Base-by-base conservation (phyloP, 2,329 filamentous ascomycete genomes). In the Nothophoma quercina region DNA sequence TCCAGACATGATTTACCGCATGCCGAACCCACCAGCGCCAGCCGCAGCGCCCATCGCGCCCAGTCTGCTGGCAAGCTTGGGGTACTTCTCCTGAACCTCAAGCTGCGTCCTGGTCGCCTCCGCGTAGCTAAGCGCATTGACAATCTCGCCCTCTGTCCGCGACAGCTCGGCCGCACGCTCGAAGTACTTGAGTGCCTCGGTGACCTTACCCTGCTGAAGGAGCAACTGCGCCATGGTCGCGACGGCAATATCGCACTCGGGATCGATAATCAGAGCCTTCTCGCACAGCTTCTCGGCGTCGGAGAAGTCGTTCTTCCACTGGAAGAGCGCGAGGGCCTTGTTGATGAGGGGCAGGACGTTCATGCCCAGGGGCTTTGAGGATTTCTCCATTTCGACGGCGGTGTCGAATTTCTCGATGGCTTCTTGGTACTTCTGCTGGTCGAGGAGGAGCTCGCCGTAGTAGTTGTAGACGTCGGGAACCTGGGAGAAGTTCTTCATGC, bases 381-480 rank as follows among this genome's bases (percentile, higher is more conserved):
- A 87, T 82, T 95, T 96, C 84, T 99, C 95, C 88, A 98, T 93
- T 73, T 98, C 93, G 62, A 98, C 93, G n/a, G 95, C 95, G 21
- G 88, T 95, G 75, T 99, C 95, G 70, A 99, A 99, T 79, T 97
- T 96, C 79, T 96, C 90, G 59, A 99, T 92, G 21, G 95, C 95
- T 75, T 99, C 93, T 53, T 90, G 83, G 78, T 88, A 98, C 77
- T 97, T 96, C 77, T 91, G 88, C 81, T 98, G 95, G 81, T 99
- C 95, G 46, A 99, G 87, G 51, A 99, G 84, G 50, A 99, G 84
- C 80, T 99, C 95, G 69, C 95, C 95, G 70, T 96, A 98, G 85
- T 99, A 99, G 84, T 99, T 99, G 84, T 98, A 99, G 32, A 98
- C 95, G 72, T 99, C 95, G 5, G 93, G 93, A 9, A 96, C 91